These are phyloP conservation scores for Striga asiatica DNA, from an alignment of 257 asterid genomes.

Conservation along the genomic window DNA sequence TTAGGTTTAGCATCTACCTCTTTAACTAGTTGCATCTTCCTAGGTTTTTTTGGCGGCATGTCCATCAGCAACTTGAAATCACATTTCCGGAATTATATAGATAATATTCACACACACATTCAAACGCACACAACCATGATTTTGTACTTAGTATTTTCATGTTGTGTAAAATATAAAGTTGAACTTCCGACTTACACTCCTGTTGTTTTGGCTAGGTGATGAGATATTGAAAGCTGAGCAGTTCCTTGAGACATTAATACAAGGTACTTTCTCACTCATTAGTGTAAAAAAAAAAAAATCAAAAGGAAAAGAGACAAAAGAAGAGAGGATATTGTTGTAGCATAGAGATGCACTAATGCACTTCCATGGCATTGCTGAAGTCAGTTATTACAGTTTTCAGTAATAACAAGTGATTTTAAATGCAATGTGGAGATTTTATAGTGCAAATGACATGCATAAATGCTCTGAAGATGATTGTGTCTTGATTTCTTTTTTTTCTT, in stretches of 20 bases:
- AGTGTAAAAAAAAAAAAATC: background rate
- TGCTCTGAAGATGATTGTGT: too few relatives aligned
- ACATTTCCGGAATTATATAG: background rate
- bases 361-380: too few relatives aligned
- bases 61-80: background rate
- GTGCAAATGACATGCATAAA: too few relatives aligned
- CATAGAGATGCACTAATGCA: too few relatives aligned
- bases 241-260: slow-evolving; percentile 74
- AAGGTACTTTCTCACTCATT: slow-evolving; percentile 35
- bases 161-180: background rate
- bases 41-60: background rate
- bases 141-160: background rate
- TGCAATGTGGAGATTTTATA: too few relatives aligned
- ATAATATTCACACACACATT: background rate
- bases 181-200: slow-evolving; percentile 12
- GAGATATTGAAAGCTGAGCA: slow-evolving; percentile 65
- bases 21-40: background rate
- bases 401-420: too few relatives aligned
- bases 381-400: too few relatives aligned
- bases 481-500: too few relatives aligned
- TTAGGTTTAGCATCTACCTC: background rate
- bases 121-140: background rate
- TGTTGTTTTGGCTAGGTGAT: slow-evolving; percentile 44
- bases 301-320: too few relatives aligned
- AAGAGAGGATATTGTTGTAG: too few relatives aligned